Base-by-base conservation (phyloP, 1,139 yeast species). In the Hanseniaspora sp. region DNA sequence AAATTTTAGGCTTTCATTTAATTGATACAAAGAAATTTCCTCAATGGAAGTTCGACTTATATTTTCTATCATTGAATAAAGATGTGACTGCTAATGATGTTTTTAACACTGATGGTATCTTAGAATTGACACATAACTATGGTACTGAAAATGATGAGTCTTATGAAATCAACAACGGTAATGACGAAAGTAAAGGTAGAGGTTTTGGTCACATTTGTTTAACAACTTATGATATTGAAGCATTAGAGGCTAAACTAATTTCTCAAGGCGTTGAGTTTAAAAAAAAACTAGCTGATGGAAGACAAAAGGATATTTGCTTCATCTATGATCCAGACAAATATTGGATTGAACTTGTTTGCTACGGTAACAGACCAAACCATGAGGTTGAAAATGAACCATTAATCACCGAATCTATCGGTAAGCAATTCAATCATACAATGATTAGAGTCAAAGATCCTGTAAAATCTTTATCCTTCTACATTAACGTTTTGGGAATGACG, bases 121-220 rank as follows among this genome's bases (percentile, higher is more conserved):
- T 92, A 59, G 96, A 88, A 68, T 76, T 92, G 64, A 81, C 90
- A 58, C 94, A 87, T 69, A 79, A 83, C 66, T 81, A 83, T 68
- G 95, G 94, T 7, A 72, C 80, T 31, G 95, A 84, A 64, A 68
- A 69, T 51, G 87, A 83, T 60, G 72, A 76, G 7, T 64, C 69
- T 9, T 86, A 74, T 68, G 74, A 71, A 58, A 69, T 83, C 55
- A 84, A 80, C 71, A 84, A 83, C 63, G 98, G 98, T 57, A 92
- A 92, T 66, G 80, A 76, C 13, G 83, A 81, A 53, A 92, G 95
- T 46, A 74, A 80, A 68, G 54, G 54, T 2, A 79, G 92, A 61
- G 98, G 98, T 0, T 92, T 88, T 66, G 98, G 98, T 23, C 98
- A 92, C 69, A 80, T 88, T 57, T 86, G 96, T 70, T 71, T 90